A percentile compares a stretch with the other conserved stretches of the same genome.
Evolutionary conservation across 805 yeast genomes (phyloP).

Genomic region (Candida insectalens): DNA sequence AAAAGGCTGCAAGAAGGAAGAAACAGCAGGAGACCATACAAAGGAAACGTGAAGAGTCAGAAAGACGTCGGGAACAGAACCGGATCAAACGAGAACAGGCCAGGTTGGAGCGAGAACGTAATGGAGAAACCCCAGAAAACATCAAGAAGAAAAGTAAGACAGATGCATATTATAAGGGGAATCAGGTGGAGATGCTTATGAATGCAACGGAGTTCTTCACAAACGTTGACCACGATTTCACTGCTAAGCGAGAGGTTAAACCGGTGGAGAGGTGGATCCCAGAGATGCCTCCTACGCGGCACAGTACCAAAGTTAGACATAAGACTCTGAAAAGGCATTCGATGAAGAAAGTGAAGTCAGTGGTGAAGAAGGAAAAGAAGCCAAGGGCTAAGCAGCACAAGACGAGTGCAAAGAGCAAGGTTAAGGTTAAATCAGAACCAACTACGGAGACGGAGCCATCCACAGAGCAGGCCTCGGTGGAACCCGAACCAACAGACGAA

Average conservation of each 20-base stretch:
- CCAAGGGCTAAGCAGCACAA: not conserved
- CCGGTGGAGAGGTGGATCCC: constrained; percentile 15
- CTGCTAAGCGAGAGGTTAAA: constrained; percentile 10
- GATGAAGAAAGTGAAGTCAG: constrained; percentile 1
- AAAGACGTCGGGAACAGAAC: constrained; percentile 1
- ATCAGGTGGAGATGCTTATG: constrained; percentile 10
- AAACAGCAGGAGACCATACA: constrained; percentile 1
- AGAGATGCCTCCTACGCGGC: constrained; percentile 2
- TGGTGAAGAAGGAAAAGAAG: constrained; percentile 2
- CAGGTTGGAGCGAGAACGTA: not conserved
- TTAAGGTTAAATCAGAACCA: not conserved
- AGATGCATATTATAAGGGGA: constrained; percentile 12
- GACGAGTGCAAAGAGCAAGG: not conserved
- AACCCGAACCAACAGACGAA: constrained; percentile 6
- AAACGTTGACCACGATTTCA: constrained; percentile 11
- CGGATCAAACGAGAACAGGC: not conserved
- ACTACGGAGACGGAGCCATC: not conserved
- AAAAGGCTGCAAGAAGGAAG: constrained; percentile 1
- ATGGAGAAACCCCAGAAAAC: constrained; percentile 1
- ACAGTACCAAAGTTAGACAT: constrained; percentile 1
- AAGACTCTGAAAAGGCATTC: constrained; percentile 8
- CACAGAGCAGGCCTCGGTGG: constrained; percentile 1
- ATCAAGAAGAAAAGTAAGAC: constrained; percentile 1
- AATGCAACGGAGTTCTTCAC: constrained; percentile 19
- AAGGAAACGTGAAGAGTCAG: not conserved